Percentiles rank a stretch among this genome's conserved stretches.
These are phyloP conservation scores for Cystoisospora suis DNA, from an alignment of 169 alveolate genomes.

Conservation along the genomic window DNA sequence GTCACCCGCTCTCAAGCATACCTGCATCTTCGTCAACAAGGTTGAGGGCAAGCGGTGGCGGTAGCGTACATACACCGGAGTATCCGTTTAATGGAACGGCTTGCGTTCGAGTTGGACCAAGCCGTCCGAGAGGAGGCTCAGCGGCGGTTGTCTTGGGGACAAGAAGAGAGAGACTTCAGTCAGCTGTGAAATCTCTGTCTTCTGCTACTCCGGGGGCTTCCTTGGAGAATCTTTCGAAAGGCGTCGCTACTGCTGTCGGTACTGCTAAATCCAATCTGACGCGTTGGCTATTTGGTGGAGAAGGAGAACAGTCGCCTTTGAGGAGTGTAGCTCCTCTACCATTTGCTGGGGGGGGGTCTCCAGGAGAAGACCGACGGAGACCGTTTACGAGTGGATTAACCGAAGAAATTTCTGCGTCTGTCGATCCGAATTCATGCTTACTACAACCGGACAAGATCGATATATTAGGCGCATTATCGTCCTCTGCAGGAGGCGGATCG, in stretches of 20 bases:
- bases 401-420: too few species aligned
- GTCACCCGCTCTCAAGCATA: background rate
- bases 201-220: background rate
- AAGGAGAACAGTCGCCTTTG: background rate
- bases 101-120: background rate
- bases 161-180: background rate
- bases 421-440: too few species aligned
- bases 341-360: background rate
- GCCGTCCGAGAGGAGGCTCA: background rate
- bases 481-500: background rate
- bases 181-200: background rate
- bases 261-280: background rate
- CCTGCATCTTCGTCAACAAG: background rate
- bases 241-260: slow-evolving; percentile 14
- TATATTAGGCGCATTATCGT: background rate
- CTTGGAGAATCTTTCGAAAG: background rate
- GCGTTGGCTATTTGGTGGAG: slow-evolving; percentile 1
- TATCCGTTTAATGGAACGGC: background rate
- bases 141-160: background rate
- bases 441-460: background rate
- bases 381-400: background rate
- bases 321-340: background rate
- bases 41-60: background rate
- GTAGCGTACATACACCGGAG: background rate
- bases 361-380: background rate